These are phyloP conservation scores for Chlamydomonas incerta DNA, from an alignment of 139 green algal genomes.

Conservation along the genomic window DNA sequence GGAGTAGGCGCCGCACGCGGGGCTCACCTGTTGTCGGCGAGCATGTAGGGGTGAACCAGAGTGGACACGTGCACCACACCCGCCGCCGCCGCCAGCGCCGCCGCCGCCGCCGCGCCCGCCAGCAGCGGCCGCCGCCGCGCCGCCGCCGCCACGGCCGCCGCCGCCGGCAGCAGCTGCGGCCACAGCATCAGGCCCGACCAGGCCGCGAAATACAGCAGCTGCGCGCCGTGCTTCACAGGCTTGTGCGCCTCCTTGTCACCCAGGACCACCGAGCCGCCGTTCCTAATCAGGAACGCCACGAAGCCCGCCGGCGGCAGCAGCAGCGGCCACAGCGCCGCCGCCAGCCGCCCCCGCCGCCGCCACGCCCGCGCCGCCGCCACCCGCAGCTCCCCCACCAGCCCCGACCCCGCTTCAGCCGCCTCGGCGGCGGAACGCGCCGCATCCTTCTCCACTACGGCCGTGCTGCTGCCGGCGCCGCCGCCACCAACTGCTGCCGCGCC, in stretches of 20 bases:
- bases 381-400: neutral
- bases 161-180: conserved; percentile 47
- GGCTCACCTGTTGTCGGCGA: conserved; percentile 92
- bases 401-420: neutral
- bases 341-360: conserved; percentile 43
- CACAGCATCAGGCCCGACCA: conserved; percentile 67
- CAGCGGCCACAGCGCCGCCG: conserved; percentile 56
- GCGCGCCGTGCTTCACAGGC: conserved; percentile 75
- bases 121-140: neutral
- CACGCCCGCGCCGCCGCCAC: neutral
- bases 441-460: neutral
- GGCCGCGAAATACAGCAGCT: conserved; percentile 87
- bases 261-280: conserved; percentile 87
- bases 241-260: conserved; percentile 84
- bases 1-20: no score
- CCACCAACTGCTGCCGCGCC: no score
- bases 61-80: conserved; percentile 53
- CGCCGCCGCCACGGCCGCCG: neutral
- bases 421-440: neutral
- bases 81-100: conserved; percentile 9
- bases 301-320: conserved; percentile 70
- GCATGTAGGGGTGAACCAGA: conserved; percentile 89
- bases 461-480: neutral
- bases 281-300: conserved; percentile 81
- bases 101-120: neutral